Evolutionary conservation across 1,284 basidiomycete genomes (phyloP), one percentile per base, ranked within the genome.

Genomic region (Farysia itapuensis): DNA sequence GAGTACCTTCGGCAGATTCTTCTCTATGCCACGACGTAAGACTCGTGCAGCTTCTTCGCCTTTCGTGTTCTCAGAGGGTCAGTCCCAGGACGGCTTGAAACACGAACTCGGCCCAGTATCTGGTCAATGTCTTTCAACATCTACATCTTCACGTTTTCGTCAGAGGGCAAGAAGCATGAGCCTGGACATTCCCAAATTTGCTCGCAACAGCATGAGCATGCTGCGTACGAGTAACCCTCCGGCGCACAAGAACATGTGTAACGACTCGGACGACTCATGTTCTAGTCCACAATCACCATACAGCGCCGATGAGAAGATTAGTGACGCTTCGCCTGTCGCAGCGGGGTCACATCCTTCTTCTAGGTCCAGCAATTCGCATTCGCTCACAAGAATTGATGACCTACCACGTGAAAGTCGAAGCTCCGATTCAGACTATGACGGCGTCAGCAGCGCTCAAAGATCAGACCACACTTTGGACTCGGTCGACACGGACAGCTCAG

Each of bases 111-210:
- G n/a, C n/a, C n/a, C n/a, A n/a, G n/a, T n/a, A n/a, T n/a, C n/a
- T n/a, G n/a, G n/a, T n/a, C n/a, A n/a, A n/a, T n/a, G n/a, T n/a
- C n/a, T n/a, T n/a, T n/a, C n/a, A n/a, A n/a, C n/a, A n/a, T n/a
- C n/a, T n/a, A n/a, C n/a, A n/a, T n/a, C n/a, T n/a, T n/a, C n/a
- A n/a, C n/a, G n/a, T n/a, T n/a, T n/a, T n/a, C n/a, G n/a, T n/a
- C n/a, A n/a, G n/a, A 18, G 40, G 3, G 33, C 35, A n/a, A 25
- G 39, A 18, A 49, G 46, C 25, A 38, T 49, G 46, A 49, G 46
- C 18, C 40, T 49, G 14, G 46, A 49, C 21, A 34, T 42, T 3
- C 39, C 46, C 13, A 21, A 35, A 14, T 24, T 39, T 15, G 46
- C 40, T 13, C 35, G 46, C 2, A 43, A 42, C 30, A 49, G 39